Conservation (phyloP, 2,329 filamentous ascomycete species). For the Diaporthe sp. region DNA sequence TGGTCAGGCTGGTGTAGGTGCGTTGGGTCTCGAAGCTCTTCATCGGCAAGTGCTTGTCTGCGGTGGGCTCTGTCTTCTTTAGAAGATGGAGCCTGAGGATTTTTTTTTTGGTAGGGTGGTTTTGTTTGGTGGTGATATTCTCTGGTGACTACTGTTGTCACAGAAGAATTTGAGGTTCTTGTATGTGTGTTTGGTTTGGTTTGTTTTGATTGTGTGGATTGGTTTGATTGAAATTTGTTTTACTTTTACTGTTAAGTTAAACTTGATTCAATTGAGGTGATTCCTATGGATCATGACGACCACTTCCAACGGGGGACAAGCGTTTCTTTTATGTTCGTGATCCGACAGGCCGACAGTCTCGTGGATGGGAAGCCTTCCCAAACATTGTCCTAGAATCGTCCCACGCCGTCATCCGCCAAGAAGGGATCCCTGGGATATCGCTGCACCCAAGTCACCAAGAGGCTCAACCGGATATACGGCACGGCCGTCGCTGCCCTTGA, state of each 20-base stretch:
- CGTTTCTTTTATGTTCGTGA: slow-evolving; percentile 19
- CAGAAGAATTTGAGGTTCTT: not conserved
- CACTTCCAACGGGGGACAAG: not conserved
- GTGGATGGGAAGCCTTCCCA: not conserved
- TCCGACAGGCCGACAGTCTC: slow-evolving; percentile 7
- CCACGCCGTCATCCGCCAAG: slow-evolving; percentile 31
- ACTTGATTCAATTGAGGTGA: slow-evolving; percentile 19
- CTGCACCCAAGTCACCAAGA: slow-evolving; percentile 4
- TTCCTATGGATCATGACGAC: not conserved
- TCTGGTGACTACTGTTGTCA: slow-evolving; percentile 14
- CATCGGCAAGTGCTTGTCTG: slow-evolving; percentile 27
- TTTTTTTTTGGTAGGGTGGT: not conserved
- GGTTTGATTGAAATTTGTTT: not conserved
- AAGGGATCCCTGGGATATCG: not conserved
- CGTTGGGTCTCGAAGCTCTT: slow-evolving; percentile 30
- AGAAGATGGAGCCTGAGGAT: not conserved
- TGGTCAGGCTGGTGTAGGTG: slow-evolving; percentile 29
- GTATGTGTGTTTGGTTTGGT: not conserved
- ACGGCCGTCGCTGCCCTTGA: slow-evolving; percentile 7
- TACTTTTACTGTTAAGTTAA: not conserved
- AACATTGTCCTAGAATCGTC: slow-evolving; percentile 24
- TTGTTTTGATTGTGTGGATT: slow-evolving; percentile 6
- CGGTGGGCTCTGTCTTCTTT: slow-evolving; percentile 12
- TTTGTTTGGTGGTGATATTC: not conserved
- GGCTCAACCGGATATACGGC: slow-evolving; percentile 26